Conservation (phyloP, 139 green algal species). For the Haematococcus lacustris region DNA sequence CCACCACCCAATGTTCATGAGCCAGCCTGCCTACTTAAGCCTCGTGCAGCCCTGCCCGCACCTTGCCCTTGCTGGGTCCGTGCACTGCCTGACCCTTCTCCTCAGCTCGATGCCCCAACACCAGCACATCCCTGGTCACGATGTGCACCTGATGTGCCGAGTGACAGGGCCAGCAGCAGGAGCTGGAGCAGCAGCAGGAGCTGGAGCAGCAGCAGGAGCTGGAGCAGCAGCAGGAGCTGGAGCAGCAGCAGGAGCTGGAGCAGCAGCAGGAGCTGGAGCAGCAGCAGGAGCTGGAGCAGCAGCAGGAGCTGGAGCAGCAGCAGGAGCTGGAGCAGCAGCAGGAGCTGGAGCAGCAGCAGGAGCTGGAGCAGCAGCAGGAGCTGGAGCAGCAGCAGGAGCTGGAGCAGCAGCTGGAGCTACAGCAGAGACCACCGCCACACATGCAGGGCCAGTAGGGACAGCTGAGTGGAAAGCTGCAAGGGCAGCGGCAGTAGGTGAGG, state of each 20-base stretch:
- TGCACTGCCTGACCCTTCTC: constrained; percentile 26
- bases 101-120: constrained; percentile 35
- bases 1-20: background rate
- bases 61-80: constrained; percentile 12
- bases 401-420: background rate
- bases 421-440: background rate
- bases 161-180: background rate
- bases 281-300: too few species aligned
- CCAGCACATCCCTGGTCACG: constrained; percentile 64
- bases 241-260: background rate
- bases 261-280: too few species aligned
- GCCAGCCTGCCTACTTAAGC: background rate
- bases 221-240: background rate
- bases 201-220: background rate
- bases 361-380: too few species aligned
- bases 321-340: too few species aligned
- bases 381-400: background rate
- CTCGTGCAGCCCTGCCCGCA: background rate
- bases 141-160: constrained; percentile 72
- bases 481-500: background rate
- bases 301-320: too few species aligned
- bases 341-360: background rate
- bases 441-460: background rate
- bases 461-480: background rate
- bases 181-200: too few species aligned